Percentiles rank a stretch among this genome's conserved stretches.
These are phyloP conservation scores for Pyrenochaeta sp. DNA, from an alignment of 2,329 filamentous ascomycete species.

Conservation along the genomic window DNA sequence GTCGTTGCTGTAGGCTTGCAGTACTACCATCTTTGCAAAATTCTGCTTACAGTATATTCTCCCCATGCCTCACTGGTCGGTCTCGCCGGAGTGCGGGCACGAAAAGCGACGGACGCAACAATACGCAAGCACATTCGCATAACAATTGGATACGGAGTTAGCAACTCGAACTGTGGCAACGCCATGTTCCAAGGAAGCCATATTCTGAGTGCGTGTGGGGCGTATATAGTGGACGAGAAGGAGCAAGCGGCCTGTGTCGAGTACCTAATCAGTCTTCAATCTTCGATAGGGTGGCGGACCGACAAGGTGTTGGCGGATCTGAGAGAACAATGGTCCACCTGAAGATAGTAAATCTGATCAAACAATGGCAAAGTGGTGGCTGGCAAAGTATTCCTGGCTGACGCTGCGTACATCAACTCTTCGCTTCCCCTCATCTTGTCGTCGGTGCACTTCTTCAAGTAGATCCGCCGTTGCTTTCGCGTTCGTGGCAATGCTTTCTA, in stretches of 20 bases:
- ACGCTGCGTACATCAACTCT: constrained; percentile 50
- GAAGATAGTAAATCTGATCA: constrained; percentile 29
- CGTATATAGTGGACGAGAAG: constrained; percentile 31
- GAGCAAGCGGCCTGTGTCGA: constrained; percentile 39
- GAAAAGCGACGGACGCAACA: constrained; percentile 33
- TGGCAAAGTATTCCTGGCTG: constrained; percentile 57
- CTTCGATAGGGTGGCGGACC: constrained; percentile 35
- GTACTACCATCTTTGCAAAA: constrained; percentile 42
- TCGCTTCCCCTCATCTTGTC: constrained; percentile 47
- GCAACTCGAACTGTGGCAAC: constrained; percentile 37
- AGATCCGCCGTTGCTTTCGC: constrained; percentile 51
- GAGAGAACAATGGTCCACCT: constrained; percentile 30
- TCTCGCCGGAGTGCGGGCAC: constrained; percentile 32
- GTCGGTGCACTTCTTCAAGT: constrained; percentile 48
- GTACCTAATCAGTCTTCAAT: constrained; percentile 32
- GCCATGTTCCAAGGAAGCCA: constrained; percentile 42
- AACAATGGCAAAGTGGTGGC: constrained; percentile 62
- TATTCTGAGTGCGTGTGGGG: constrained; percentile 39
- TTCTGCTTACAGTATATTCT: constrained; percentile 38
- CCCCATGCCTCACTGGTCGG: constrained; percentile 34
- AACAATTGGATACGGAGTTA: constrained; percentile 37
- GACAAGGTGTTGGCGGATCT: constrained; percentile 33
- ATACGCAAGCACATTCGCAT: constrained; percentile 38
- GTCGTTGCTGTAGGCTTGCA: constrained; percentile 38
- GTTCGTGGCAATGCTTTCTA: constrained; percentile 51